Evolutionary conservation across 2,329 filamentous ascomycete species (phyloP).

Genomic region (Fusarium luffae): DNA sequence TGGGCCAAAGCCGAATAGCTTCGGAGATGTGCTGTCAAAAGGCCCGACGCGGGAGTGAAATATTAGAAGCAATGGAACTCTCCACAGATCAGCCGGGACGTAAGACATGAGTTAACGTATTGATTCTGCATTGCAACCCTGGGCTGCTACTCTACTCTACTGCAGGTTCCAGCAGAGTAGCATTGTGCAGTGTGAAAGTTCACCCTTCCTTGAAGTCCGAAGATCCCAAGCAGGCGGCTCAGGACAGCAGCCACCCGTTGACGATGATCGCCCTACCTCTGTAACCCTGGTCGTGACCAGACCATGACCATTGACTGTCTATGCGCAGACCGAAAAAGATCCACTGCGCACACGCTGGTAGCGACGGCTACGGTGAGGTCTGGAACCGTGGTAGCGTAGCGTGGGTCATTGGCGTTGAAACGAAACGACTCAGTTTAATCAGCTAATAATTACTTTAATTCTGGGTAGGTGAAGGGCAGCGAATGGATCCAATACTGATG

Average conservation of each 20-base stretch:
- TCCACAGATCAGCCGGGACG: slow-evolving; percentile 37
- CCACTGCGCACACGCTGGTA: slow-evolving; percentile 34
- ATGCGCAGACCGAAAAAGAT: slow-evolving; percentile 26
- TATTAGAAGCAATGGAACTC: slow-evolving; percentile 3
- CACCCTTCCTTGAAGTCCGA: slow-evolving; percentile 7
- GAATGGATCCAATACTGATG: not conserved
- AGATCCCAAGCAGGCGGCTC: slow-evolving; percentile 45
- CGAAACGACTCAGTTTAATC: slow-evolving; percentile 18
- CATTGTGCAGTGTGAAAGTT: not conserved
- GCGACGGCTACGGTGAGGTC: slow-evolving; percentile 42
- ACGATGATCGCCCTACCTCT: slow-evolving; percentile 46
- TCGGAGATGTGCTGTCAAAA: slow-evolving; percentile 22
- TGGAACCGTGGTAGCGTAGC: slow-evolving; percentile 23
- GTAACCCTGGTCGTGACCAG: slow-evolving; percentile 35
- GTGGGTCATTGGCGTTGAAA: slow-evolving; percentile 16
- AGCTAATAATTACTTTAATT: slow-evolving; percentile 2
- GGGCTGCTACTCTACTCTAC: slow-evolving; percentile 10
- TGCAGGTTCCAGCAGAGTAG: not conserved
- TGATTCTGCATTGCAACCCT: slow-evolving; percentile 1
- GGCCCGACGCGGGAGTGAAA: slow-evolving; percentile 16
- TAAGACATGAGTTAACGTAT: slow-evolving; percentile 1
- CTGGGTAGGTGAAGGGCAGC: not conserved
- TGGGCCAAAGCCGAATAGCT: slow-evolving; percentile 22
- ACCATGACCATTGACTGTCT: slow-evolving; percentile 9
- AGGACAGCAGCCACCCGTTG: slow-evolving; percentile 45